Evolutionary conservation across 1,284 basidiomycete species (phyloP).

Genomic region (Sphagnurus paluster): DNA sequence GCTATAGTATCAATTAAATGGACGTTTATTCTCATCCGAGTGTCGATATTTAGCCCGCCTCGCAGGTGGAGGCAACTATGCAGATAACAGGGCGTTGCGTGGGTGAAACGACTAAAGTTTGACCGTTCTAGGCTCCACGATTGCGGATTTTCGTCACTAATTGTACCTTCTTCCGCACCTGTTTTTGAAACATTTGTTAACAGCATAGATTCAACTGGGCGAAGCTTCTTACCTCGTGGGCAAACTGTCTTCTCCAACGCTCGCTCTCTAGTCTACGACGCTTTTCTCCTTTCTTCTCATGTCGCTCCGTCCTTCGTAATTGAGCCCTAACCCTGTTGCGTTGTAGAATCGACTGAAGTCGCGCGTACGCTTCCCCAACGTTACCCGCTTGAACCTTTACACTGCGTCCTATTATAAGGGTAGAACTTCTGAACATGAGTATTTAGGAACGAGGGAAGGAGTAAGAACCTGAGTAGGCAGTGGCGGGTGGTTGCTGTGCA

Average conservation of each 20-base stretch:
- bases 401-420: slow-evolving; percentile 53
- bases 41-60: background rate
- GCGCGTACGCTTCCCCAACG: slow-evolving; percentile 43
- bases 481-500: slow-evolving; percentile 26
- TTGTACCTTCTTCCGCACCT: slow-evolving; percentile 67
- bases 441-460: slow-evolving; percentile 2
- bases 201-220: slow-evolving; percentile 9
- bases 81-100: background rate
- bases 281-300: slow-evolving; percentile 73
- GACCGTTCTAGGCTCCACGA: slow-evolving; percentile 43
- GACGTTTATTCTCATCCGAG: background rate
- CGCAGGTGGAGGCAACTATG: background rate
- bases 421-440: slow-evolving; percentile 10
- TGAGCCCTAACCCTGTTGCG: slow-evolving; percentile 59
- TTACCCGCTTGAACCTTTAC: slow-evolving; percentile 40
- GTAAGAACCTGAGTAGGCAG: slow-evolving; percentile 40
- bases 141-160: slow-evolving; percentile 55
- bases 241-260: slow-evolving; percentile 68
- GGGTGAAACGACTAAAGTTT: background rate
- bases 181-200: slow-evolving; percentile 20
- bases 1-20: too few species aligned
- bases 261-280: slow-evolving; percentile 62
- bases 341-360: slow-evolving; percentile 51
- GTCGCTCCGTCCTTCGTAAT: slow-evolving; percentile 51
- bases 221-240: slow-evolving; percentile 53